Conservation (phyloP, 345 rosid species). For the Trapa bicornis region DNA sequence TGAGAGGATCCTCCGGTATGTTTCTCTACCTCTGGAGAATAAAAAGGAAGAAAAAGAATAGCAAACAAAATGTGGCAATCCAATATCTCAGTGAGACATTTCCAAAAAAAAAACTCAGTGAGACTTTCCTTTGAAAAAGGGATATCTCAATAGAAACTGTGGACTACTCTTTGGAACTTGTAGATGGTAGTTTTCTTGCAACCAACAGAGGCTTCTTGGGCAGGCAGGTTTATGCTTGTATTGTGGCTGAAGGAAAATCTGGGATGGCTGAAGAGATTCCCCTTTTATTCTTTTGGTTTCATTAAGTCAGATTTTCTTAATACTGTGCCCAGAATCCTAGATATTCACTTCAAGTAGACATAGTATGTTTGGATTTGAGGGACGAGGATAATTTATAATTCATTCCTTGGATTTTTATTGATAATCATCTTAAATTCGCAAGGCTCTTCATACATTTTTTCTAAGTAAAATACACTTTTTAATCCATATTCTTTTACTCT, state of each 20-base stretch:
- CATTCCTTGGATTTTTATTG: too few relatives aligned
- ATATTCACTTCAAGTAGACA: too few relatives aligned
- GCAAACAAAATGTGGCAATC: background rate
- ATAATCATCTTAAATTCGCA: too few relatives aligned
- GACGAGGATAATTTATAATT: too few relatives aligned
- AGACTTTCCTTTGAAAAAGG: background rate
- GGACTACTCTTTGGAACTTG: background rate
- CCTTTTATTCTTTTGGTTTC: too few relatives aligned
- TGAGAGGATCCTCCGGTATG: constrained; percentile 37
- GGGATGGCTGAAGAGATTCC: background rate
- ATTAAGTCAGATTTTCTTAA: too few relatives aligned
- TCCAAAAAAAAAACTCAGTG: background rate
- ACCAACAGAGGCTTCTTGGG: background rate
- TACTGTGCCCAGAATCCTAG: too few relatives aligned
- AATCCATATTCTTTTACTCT: too few relatives aligned
- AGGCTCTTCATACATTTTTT: too few relatives aligned
- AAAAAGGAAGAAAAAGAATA: constrained; percentile 13
- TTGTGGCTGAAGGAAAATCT: background rate
- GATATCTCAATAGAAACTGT: background rate
- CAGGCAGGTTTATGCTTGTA: background rate
- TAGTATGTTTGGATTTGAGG: too few relatives aligned
- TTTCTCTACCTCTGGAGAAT: constrained; percentile 62
- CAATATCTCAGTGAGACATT: background rate
- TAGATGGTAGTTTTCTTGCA: background rate
- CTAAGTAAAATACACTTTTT: too few relatives aligned